These are phyloP conservation scores for Pisolithus sp. DNA, from an alignment of 768 basidiomycete species.

Conservation along the genomic window DNA sequence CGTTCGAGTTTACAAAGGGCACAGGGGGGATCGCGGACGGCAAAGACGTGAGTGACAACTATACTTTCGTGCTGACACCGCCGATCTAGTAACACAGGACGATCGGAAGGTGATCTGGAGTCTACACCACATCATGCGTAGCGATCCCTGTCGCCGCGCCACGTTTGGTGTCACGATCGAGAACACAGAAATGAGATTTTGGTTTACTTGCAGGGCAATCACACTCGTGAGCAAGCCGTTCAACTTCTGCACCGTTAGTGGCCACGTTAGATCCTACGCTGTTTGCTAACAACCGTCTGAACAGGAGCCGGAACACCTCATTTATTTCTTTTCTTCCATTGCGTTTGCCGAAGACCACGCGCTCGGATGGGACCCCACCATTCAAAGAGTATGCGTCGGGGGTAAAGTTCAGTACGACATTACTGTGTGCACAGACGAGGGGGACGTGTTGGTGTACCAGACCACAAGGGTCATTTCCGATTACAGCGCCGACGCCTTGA, in stretches of 20 bases:
- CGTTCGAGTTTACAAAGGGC: too few species aligned
- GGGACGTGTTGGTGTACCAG: neutral
- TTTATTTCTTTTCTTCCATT: neutral
- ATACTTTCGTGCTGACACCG: too few species aligned
- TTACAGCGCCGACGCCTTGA: neutral
- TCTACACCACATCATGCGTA: neutral
- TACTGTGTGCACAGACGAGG: neutral
- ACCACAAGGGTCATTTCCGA: neutral
- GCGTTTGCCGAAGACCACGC: neutral
- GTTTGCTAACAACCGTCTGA: neutral
- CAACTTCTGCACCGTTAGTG: neutral
- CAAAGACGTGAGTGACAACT: too few species aligned
- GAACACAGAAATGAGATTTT: too few species aligned
- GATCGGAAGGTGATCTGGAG: neutral
- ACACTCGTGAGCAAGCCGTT: neutral
- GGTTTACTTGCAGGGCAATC: too few species aligned
- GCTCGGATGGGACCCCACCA: conserved; percentile 1
- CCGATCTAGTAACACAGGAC: neutral
- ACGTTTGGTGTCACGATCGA: neutral
- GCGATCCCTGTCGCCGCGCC: neutral
- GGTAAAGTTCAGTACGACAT: neutral
- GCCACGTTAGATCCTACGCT: neutral
- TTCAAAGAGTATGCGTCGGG: neutral
- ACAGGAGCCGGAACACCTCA: neutral
- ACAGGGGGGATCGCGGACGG: too few species aligned